Conservation (phyloP, 2,329 filamentous ascomycete genomes). For the Nannizziopsis arthrosporioides region DNA sequence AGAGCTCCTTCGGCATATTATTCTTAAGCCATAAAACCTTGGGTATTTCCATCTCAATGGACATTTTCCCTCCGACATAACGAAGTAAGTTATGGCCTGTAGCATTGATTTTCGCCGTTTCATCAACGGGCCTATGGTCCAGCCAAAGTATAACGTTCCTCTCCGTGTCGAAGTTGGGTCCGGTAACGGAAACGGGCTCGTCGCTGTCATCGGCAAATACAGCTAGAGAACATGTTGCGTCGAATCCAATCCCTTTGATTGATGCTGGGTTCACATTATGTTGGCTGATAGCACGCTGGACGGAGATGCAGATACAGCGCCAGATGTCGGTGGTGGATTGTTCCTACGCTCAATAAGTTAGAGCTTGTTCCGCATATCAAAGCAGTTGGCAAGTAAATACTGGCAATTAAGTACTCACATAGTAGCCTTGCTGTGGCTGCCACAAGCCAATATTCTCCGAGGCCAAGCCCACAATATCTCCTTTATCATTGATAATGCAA, state of each 20-base stretch:
- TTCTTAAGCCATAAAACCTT: slow-evolving; percentile 99
- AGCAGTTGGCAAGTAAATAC: too few relatives aligned
- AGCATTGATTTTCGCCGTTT: slow-evolving; percentile 86
- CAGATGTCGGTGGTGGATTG: slow-evolving; percentile 98
- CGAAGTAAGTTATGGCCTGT: slow-evolving; percentile 85
- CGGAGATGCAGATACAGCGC: slow-evolving; percentile 82
- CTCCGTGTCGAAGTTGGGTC: slow-evolving; percentile 75
- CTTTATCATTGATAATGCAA: slow-evolving; percentile 84
- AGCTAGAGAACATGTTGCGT: slow-evolving; percentile 93
- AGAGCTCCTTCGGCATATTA: slow-evolving; percentile 85
- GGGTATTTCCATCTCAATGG: slow-evolving; percentile 98
- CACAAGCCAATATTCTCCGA: slow-evolving; percentile 68
- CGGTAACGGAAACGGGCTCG: slow-evolving; percentile 81
- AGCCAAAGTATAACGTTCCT: slow-evolving; percentile 96
- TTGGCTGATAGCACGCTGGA: slow-evolving; percentile 69
- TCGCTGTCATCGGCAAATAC: slow-evolving; percentile 84
- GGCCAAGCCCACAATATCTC: slow-evolving; percentile 67
- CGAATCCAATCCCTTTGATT: slow-evolving; percentile 87
- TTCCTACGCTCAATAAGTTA: slow-evolving; percentile 46
- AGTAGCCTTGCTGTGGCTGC: slow-evolving; percentile 65
- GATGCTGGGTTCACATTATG: slow-evolving; percentile 63
- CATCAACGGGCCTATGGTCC: slow-evolving; percentile 80
- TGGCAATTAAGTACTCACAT: slow-evolving; percentile 52
- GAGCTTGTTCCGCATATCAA: slow-evolving; percentile 4
- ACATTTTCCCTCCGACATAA: slow-evolving; percentile 97